These are phyloP conservation scores for Penicillium nordicum DNA, from an alignment of 2,329 filamentous ascomycete genomes.

Conservation along the genomic window DNA sequence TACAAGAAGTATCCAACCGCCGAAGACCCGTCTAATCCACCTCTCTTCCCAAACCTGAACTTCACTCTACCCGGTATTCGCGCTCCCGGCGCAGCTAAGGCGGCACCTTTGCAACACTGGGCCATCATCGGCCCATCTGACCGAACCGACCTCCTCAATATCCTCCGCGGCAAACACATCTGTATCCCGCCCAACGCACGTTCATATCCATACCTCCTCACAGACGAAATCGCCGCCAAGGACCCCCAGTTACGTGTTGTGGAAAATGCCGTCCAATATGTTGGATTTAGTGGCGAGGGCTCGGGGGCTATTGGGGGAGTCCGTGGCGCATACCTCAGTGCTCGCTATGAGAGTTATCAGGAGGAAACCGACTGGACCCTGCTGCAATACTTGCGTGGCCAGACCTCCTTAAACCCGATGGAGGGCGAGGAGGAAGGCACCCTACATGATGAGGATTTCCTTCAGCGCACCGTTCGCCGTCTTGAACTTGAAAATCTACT, in stretches of 20 bases:
- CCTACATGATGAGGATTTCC: conserved; percentile 47
- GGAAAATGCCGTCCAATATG: conserved; percentile 73
- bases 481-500: conserved; percentile 67
- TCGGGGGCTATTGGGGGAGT: conserved; percentile 46
- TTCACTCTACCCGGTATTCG: conserved; percentile 59
- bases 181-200: conserved; percentile 72
- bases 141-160: conserved; percentile 77
- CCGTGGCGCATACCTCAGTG: conserved; percentile 77
- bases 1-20: conserved; percentile 69
- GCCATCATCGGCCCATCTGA: conserved; percentile 76
- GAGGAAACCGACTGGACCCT: conserved; percentile 88
- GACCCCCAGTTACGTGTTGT: conserved; percentile 55
- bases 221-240: conserved; percentile 54
- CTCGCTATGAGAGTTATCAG: conserved; percentile 81
- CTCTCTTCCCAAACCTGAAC: conserved; percentile 68
- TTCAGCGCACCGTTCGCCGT: conserved; percentile 65
- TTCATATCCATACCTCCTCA: conserved; percentile 73
- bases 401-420: conserved; percentile 76
- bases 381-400: conserved; percentile 73
- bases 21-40: conserved; percentile 52
- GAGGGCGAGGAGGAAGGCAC: conserved; percentile 53
- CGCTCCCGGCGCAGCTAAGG: background rate
- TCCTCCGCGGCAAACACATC: conserved; percentile 71
- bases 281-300: conserved; percentile 80
- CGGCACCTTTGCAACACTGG: conserved; percentile 62